Percentiles rank a stretch among this genome's conserved stretches.
phyloP scores from a whole-genome alignment of 495 filamentous ascomycete genomes.

The Jackrogersella multiformis region DNA sequence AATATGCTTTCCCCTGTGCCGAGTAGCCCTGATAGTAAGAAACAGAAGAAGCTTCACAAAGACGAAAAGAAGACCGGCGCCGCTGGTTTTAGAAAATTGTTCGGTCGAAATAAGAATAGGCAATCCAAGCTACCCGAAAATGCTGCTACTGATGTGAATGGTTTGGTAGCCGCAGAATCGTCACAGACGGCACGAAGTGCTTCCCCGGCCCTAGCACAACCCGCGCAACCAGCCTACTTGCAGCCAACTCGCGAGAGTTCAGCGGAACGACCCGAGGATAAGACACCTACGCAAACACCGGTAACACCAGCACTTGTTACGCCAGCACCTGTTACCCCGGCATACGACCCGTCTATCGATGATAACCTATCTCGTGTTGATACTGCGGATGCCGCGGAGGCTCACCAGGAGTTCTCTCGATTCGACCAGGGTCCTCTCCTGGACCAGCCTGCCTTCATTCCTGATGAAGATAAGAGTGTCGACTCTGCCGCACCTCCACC shows the following conservation, averaged over 20 bases:
- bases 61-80: slow-evolving; percentile 58
- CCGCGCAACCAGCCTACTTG: slow-evolving; percentile 40
- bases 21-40: slow-evolving; percentile 57
- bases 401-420: slow-evolving; percentile 76
- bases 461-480: slow-evolving; percentile 67
- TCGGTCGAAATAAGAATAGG: slow-evolving; percentile 67
- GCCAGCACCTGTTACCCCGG: slow-evolving; percentile 12
- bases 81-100: slow-evolving; percentile 68
- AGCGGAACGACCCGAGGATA: slow-evolving; percentile 47
- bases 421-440: slow-evolving; percentile 91
- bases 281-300: slow-evolving; percentile 44
- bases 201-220: slow-evolving; percentile 31
- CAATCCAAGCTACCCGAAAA: slow-evolving; percentile 60
- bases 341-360: slow-evolving; percentile 62
- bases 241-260: slow-evolving; percentile 44
- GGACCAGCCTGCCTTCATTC: slow-evolving; percentile 87
- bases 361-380: slow-evolving; percentile 68
- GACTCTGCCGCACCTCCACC: slow-evolving; percentile 57
- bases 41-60: slow-evolving; percentile 64
- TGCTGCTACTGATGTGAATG: slow-evolving; percentile 53
- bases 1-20: slow-evolving; percentile 57
- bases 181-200: slow-evolving; percentile 38
- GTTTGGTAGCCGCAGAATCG: slow-evolving; percentile 40
- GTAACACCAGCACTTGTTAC: slow-evolving; percentile 30
- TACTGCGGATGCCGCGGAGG: slow-evolving; percentile 70